Evolutionary conservation across 2,329 filamentous ascomycete genomes (phyloP), one percentile per base, ranked within the genome.

Genomic region (Thermomyces lanuginosus): DNA sequence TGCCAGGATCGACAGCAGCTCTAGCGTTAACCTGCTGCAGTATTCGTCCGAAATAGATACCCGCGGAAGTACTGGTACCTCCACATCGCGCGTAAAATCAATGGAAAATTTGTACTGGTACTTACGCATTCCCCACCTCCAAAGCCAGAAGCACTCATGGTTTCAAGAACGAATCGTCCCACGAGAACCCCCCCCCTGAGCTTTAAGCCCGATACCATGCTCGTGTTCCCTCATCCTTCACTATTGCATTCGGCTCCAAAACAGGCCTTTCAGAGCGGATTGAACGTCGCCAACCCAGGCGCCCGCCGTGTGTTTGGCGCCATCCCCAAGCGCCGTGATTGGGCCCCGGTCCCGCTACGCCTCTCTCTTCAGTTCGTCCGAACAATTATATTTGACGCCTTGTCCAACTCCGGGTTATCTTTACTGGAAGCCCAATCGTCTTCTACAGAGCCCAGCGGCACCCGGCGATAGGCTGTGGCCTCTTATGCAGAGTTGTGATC

Each of bases 241-340:
- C 18, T 20, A 10, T 8, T 7, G 7, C 10, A 10, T 20, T 20
- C 18, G 18, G 7, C 8, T 20, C 8, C 18, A 20, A 11, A 7
- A 9, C 10, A 12, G 9, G 7, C 6, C 9, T 23, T 12, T 23
- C 7, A 9, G 6, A 11, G 6, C 9, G 9, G 7, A 23, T 10
- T 11, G 13, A 12, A 9, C 21, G 10, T 23, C 21, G 15, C 17
- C n/a, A n/a, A 9, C 16, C 27, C 20, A 3, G 4, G 20, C 21
- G 20, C n/a, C n/a, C 27, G 19, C 27, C 12, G 15, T 8, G 16
- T 16, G 18, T 27, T 21, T 12, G 25, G 25, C 25, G 25, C 22
- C 30, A 25, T 25, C 30, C 31, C 24, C 31, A 22, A 27, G 27
- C 27, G 31, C 25, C 21, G 21, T 33, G 31, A 33, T 33, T 33